Conservation (phyloP, 208 protist species). For the Willaertia magna region DNA sequence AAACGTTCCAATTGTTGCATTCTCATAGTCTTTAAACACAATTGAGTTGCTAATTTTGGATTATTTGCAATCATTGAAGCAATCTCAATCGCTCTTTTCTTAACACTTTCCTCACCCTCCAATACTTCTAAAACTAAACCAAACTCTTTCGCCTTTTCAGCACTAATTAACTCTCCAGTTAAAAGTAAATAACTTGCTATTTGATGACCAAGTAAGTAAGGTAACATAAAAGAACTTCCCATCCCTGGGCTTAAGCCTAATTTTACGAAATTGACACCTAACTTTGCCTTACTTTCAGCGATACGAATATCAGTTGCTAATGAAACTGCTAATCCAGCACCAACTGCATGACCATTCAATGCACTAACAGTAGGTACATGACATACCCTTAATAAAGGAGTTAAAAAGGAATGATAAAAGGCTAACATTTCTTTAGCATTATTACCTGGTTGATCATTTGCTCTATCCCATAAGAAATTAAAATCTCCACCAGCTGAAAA, state of each 20-base stretch:
- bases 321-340: constrained; percentile 44
- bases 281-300: constrained; percentile 22
- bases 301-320: constrained; percentile 44
- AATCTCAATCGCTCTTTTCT: background rate
- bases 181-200: constrained; percentile 35
- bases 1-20: background rate
- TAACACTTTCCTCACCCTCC: background rate
- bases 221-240: constrained; percentile 34
- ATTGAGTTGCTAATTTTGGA: background rate
- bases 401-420: constrained; percentile 14
- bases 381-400: background rate
- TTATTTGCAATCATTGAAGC: background rate
- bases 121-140: constrained; percentile 31
- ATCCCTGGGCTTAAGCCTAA: constrained; percentile 44
- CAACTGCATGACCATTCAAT: constrained; percentile 44
- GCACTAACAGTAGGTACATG: constrained; percentile 11
- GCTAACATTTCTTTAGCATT: constrained; percentile 18
- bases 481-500: constrained; percentile 50
- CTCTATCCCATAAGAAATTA: constrained; percentile 35
- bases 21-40: background rate
- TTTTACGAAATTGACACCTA: constrained; percentile 42
- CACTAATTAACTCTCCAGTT: constrained; percentile 30
- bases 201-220: constrained; percentile 34
- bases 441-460: background rate
- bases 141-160: constrained; percentile 28